Evolutionary conservation across 1,284 basidiomycete genomes (phyloP).

Genomic region (Heterobasidion irregulare): DNA sequence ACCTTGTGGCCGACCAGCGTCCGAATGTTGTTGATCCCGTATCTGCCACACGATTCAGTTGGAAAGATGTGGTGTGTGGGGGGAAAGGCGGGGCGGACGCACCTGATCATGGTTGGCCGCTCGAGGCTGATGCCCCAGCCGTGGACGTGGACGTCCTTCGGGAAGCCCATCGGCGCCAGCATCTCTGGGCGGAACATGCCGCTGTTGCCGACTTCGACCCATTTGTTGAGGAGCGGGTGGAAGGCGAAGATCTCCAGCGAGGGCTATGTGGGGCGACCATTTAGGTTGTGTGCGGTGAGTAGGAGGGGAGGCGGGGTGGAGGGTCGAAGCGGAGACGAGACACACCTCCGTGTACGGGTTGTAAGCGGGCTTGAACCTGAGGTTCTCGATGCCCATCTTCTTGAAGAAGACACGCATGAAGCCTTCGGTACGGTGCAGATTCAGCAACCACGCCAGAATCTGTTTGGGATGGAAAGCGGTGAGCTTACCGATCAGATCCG

Average conservation of each 20-base stretch:
- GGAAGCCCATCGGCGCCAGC: slow-evolving; percentile 98
- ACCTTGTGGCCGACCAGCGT: slow-evolving; percentile 98
- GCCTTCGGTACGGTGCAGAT: slow-evolving; percentile 36
- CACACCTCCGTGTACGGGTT: slow-evolving; percentile 92
- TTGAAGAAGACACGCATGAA: slow-evolving; percentile 98
- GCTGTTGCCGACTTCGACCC: slow-evolving; percentile 95
- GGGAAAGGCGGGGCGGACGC: slow-evolving; percentile 17
- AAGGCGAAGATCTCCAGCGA: slow-evolving; percentile 99
- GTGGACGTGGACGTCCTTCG: slow-evolving; percentile 92
- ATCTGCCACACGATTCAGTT: slow-evolving; percentile 30
- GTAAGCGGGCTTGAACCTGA: slow-evolving; percentile 97
- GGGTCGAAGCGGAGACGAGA: background rate
- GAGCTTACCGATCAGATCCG: slow-evolving; percentile 83
- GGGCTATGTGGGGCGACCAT: slow-evolving; percentile 42
- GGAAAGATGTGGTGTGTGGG: background rate
- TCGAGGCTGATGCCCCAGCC: slow-evolving; percentile 97
- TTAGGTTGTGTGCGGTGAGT: background rate
- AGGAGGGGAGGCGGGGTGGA: background rate
- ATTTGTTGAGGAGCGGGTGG: slow-evolving; percentile 90
- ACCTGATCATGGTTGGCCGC: slow-evolving; percentile 99
- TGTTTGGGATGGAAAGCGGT: background rate
- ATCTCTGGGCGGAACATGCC: slow-evolving; percentile 99
- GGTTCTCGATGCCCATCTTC: slow-evolving; percentile 93
- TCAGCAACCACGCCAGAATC: background rate
- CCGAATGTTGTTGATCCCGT: slow-evolving; percentile 92